Evolutionary conservation across 192 early-diverging fungal genomes (phyloP).

Genomic region (Backusella mclennaniae): DNA sequence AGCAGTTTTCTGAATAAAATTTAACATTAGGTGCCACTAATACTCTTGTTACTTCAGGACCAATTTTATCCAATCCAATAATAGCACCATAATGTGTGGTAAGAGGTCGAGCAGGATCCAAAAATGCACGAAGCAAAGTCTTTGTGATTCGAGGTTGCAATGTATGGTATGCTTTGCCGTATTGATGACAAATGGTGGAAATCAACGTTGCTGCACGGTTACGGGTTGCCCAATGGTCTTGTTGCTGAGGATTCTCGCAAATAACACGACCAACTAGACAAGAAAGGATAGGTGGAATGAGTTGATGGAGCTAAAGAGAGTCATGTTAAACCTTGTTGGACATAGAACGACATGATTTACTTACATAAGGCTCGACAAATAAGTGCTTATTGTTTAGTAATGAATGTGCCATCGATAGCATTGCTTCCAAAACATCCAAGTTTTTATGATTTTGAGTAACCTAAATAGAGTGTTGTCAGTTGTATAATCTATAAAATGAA

Average conservation of each 20-base stretch:
- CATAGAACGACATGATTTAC: conserved; percentile 2
- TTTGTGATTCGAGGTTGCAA: conserved; percentile 87
- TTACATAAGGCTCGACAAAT: conserved; percentile 93
- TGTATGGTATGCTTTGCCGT: conserved; percentile 79
- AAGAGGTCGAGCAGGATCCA: conserved; percentile 82
- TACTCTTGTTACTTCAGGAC: conserved; percentile 71
- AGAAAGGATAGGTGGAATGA: conserved; percentile 91
- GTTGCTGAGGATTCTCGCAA: conserved; percentile 57
- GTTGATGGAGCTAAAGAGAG: conserved; percentile 79
- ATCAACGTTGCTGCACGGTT: conserved; percentile 72
- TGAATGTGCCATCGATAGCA: conserved; percentile 79
- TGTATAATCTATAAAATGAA: background rate
- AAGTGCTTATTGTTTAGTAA: conserved; percentile 85
- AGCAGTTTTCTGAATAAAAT: conserved; percentile 50
- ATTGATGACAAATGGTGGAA: conserved; percentile 71
- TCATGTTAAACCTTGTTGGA: background rate
- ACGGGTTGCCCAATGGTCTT: conserved; percentile 87
- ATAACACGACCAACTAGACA: conserved; percentile 88
- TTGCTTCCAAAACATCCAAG: conserved; percentile 63
- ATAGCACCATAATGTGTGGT: conserved; percentile 91
- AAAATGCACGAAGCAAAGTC: conserved; percentile 85
- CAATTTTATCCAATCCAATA: conserved; percentile 71
- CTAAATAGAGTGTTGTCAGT: conserved; percentile 27
- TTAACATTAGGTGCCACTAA: conserved; percentile 78
- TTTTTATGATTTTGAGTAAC: conserved; percentile 79